phyloP scores from a whole-genome alignment of 2,329 filamentous ascomycete species.

The Colletotrichum sp. region DNA sequence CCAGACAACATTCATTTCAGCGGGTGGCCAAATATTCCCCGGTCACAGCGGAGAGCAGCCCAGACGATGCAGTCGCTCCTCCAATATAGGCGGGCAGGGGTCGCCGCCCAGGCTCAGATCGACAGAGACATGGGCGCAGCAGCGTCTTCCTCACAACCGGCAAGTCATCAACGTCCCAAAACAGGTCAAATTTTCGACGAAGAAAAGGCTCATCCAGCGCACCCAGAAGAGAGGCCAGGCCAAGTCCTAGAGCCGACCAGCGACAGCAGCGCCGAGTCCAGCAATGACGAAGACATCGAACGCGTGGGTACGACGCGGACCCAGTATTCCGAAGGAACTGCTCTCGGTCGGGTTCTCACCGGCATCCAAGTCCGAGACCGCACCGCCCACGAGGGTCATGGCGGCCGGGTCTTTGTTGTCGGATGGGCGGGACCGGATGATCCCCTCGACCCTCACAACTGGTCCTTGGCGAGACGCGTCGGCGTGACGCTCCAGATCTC shows the following conservation, averaged over 20 bases:
- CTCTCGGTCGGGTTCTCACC: slow-evolving; percentile 32
- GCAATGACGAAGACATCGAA: not conserved
- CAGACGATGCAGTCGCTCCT: slow-evolving; percentile 12
- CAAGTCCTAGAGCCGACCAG: not conserved
- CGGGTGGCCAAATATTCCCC: accelerated
- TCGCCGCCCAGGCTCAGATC: slow-evolving; percentile 8
- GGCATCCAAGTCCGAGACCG: slow-evolving; percentile 34
- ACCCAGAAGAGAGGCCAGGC: not conserved
- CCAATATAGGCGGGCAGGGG: not conserved
- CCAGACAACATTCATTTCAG: accelerated
- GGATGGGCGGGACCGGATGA: slow-evolving; percentile 39
- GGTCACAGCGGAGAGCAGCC: not conserved
- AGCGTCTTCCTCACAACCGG: not conserved
- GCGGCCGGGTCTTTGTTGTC: slow-evolving; percentile 35
- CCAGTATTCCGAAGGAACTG: slow-evolving; percentile 9
- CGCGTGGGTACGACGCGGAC: not conserved
- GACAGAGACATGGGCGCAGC: not conserved
- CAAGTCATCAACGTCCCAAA: not conserved
- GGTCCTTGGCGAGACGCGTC: slow-evolving; percentile 41
- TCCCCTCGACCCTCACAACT: slow-evolving; percentile 49
- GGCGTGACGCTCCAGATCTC: slow-evolving; percentile 46
- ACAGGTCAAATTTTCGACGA: not conserved
- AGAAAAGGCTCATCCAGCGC: not conserved
- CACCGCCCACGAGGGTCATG: slow-evolving; percentile 25
- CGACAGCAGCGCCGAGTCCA: not conserved